Evolutionary conservation across 768 basidiomycete species (phyloP).

Genomic region (Phanerochaete sordida): DNA sequence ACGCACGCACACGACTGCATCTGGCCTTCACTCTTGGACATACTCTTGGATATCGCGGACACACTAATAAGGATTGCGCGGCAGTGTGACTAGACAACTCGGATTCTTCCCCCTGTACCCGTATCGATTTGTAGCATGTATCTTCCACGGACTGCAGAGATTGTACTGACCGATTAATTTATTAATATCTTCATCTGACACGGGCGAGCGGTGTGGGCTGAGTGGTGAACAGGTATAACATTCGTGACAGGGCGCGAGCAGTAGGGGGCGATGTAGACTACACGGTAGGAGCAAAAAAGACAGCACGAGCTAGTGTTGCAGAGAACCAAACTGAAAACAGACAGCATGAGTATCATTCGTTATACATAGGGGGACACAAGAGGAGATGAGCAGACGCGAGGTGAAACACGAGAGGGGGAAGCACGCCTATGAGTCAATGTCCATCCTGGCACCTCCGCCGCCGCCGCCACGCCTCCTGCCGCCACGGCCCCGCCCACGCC

Average conservation of each 20-base stretch:
- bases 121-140: no score
- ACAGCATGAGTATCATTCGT: not conserved
- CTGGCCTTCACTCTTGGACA: no score
- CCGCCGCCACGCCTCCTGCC: conserved; percentile 27
- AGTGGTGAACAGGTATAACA: not conserved
- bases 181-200: no score
- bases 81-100: no score
- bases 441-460: conserved; percentile 46
- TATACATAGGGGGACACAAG: not conserved
- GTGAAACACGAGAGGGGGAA: not conserved
- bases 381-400: not conserved
- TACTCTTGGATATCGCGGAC: no score
- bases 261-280: not conserved
- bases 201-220: not conserved
- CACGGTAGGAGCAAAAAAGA: not conserved
- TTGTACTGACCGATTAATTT: no score
- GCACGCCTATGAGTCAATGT: conserved; percentile 37
- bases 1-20: no score
- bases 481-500: conserved; percentile 31
- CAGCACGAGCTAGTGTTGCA: not conserved
- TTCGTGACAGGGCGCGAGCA: not conserved
- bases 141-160: not conserved
- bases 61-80: no score
- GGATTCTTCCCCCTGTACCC: no score
- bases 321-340: not conserved